Evolutionary conservation across 371 early-diverging fungal species (phyloP).

Genomic region (Apophysomyces trapeziformis): DNA sequence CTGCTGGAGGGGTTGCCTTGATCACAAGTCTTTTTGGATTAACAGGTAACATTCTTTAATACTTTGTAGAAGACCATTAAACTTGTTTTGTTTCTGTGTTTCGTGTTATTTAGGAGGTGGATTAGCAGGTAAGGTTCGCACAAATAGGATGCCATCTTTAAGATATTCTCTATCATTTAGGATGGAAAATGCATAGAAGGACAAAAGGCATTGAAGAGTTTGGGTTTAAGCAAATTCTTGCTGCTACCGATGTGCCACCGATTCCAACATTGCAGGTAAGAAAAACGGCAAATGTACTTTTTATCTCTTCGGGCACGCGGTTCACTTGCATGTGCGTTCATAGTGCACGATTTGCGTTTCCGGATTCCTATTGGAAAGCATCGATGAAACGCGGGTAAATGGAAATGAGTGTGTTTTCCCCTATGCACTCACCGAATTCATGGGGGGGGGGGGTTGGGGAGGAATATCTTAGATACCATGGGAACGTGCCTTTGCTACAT

Average conservation of each 20-base stretch:
- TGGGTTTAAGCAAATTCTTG: conserved; percentile 59
- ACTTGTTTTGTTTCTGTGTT: conserved; percentile 1
- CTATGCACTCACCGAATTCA: conserved; percentile 5
- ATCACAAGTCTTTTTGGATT: conserved; percentile 70
- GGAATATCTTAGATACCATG: conserved; percentile 50
- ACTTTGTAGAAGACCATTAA: neutral
- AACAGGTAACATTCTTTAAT: conserved; percentile 32
- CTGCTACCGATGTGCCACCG: conserved; percentile 57
- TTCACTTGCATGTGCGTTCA: conserved; percentile 1
- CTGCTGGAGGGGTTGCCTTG: conserved; percentile 65
- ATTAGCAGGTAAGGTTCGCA: conserved; percentile 47
- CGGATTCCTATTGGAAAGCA: conserved; percentile 59
- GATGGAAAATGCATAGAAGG: conserved; percentile 59
- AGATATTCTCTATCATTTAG: conserved; percentile 14
- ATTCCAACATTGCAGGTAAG: conserved; percentile 65
- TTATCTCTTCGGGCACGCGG: neutral
- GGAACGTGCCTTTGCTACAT: conserved; percentile 48
- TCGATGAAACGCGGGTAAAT: conserved; percentile 41
- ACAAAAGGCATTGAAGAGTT: conserved; percentile 60
- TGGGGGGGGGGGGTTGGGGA: conserved; percentile 2
- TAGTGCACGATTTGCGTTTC: conserved; percentile 67
- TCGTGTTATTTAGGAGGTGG: conserved; percentile 54
- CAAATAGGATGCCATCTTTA: neutral
- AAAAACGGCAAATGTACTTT: neutral
- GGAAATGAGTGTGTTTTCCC: neutral